Evolutionary conservation across 495 filamentous ascomycete genomes (phyloP), one percentile per base, ranked within the genome.

Genomic region (Penicillium macrosclerotiorum): DNA sequence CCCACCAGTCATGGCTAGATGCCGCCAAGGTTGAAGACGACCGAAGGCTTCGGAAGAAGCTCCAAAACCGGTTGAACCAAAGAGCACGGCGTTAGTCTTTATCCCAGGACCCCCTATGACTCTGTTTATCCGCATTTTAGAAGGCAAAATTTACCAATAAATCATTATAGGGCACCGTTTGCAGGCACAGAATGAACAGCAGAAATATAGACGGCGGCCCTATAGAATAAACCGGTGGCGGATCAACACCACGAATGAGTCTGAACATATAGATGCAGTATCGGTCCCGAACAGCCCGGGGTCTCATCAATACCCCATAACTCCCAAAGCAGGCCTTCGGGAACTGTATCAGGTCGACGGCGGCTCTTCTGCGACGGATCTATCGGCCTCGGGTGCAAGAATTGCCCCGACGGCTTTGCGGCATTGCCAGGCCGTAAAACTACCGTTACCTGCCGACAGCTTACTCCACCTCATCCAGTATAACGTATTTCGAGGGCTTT

Each of bases 401-500:
- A 1, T 30, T 7, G 17, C 6, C 25, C 35, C 35, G 36, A 13
- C 27, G 36, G 14, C 26, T 17, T 14, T 8, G n/a, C 9, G 5
- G n/a, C n/a, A 19, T 25, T 32, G 11, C n/a, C n/a, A n/a, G n/a
- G n/a, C n/a, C 17, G 6, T 16, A 7, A 32, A 14, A 5, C 6
- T 16, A 12, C 30, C 30, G 11, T 16, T 32, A 32, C 55, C 48
- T 14, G 3, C 38, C 8, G 50, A 54, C 18, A 43, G 57, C 47
- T 42, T 60, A 20, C 49, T 60, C 30, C 49, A 25, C 24, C 62
- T 68, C 38, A 46, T 65, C 18, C 45, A 62, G 17, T 65, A 63
- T 47, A 77, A 92, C 72, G 55, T 84, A 54, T 90, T 89, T 65
- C 85, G 88, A 45, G 74, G 87, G 54, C 61, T 85, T 1, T 12